Conservation (phyloP, 2,329 filamentous ascomycete genomes). For the Lomentospora prolificans region DNA sequence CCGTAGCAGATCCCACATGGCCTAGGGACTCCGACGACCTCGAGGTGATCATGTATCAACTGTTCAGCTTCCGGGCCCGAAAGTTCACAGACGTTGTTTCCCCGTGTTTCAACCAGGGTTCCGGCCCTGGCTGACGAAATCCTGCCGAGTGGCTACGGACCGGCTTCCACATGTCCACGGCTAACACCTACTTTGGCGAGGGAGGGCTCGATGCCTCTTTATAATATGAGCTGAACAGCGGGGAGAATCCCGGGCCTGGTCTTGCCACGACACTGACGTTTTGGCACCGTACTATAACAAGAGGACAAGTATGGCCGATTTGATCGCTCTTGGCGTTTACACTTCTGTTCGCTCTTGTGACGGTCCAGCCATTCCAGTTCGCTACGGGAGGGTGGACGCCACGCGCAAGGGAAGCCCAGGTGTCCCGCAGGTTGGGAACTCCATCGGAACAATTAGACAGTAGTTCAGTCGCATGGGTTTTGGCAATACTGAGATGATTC, state of each 20-base stretch:
- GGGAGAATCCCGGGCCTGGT: slow-evolving; percentile 47
- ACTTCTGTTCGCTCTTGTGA: slow-evolving; percentile 49
- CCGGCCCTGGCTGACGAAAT: slow-evolving; percentile 44
- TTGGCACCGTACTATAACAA: slow-evolving; percentile 43
- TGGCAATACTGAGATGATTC: slow-evolving; percentile 46
- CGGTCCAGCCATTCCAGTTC: slow-evolving; percentile 43
- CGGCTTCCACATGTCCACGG: slow-evolving; percentile 51
- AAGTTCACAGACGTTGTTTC: slow-evolving; percentile 47
- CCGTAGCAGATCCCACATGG: slow-evolving; percentile 46
- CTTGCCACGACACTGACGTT: slow-evolving; percentile 44
- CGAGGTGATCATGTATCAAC: slow-evolving; percentile 54
- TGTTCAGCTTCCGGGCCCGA: slow-evolving; percentile 41
- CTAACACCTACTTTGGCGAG: slow-evolving; percentile 32
- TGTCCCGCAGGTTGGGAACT: slow-evolving; percentile 35
- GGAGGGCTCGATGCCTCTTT: slow-evolving; percentile 52
- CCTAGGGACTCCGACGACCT: slow-evolving; percentile 49
- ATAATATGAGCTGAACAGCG: slow-evolving; percentile 44
- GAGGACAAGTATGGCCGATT: slow-evolving; percentile 42
- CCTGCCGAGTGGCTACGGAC: slow-evolving; percentile 53
- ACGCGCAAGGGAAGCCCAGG: slow-evolving; percentile 33
- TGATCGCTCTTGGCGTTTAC: slow-evolving; percentile 49
- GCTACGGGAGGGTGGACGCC: slow-evolving; percentile 46
- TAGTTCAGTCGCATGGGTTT: slow-evolving; percentile 52
- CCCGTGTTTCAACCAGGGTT: slow-evolving; percentile 44
- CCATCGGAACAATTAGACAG: slow-evolving; percentile 36